These are phyloP conservation scores for Annulohypoxylon maeteangense DNA, from an alignment of 495 filamentous ascomycete species.

Conservation along the genomic window DNA sequence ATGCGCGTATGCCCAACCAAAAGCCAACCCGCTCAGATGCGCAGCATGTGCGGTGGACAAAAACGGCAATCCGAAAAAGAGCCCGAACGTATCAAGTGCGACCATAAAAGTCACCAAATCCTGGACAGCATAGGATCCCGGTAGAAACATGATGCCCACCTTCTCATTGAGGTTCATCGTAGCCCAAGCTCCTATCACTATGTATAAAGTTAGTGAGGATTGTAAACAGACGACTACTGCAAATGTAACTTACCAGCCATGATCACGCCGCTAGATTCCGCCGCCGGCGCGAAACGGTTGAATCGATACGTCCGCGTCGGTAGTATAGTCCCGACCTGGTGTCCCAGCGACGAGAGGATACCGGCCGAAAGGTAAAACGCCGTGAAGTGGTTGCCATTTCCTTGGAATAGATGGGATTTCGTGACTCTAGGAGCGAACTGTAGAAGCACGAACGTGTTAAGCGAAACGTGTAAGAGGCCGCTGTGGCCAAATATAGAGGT, in stretches of 20 bases:
- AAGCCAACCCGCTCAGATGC: slow-evolving; percentile 39
- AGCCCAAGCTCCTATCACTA: slow-evolving; percentile 41
- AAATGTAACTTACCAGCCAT: slow-evolving; percentile 32
- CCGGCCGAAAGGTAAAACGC: slow-evolving; percentile 48
- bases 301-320: slow-evolving; percentile 20
- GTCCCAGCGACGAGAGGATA: slow-evolving; percentile 40
- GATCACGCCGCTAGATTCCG: slow-evolving; percentile 40
- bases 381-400: slow-evolving; percentile 42
- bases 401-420: slow-evolving; percentile 25
- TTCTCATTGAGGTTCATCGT: slow-evolving; percentile 25
- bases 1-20: slow-evolving; percentile 42
- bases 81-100: slow-evolving; percentile 38
- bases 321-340: slow-evolving; percentile 30
- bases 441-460: slow-evolving; percentile 39
- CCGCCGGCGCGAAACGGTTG: neutral
- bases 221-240: neutral
- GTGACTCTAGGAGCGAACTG: slow-evolving; percentile 31
- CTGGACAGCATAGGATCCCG: slow-evolving; percentile 11
- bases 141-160: slow-evolving; percentile 36
- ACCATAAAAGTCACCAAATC: slow-evolving; percentile 22
- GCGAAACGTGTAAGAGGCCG: slow-evolving; percentile 29
- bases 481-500: slow-evolving; percentile 45
- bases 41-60: slow-evolving; percentile 25
- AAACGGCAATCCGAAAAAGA: slow-evolving; percentile 39
- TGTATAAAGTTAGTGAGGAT: neutral